phyloP scores from a whole-genome alignment of 768 basidiomycete species.

The Pulveroboletus sp. region DNA sequence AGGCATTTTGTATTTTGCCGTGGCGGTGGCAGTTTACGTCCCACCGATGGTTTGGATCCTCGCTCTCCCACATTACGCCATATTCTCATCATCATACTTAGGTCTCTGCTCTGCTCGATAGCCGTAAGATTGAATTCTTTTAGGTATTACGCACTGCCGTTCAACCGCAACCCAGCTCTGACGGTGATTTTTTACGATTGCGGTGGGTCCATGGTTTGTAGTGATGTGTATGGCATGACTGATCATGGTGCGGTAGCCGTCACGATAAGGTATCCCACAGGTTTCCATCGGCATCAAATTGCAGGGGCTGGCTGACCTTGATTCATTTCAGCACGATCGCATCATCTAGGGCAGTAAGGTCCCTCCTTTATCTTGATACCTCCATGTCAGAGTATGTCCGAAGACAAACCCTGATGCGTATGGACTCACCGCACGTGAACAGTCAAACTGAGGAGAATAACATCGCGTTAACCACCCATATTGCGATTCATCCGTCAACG shows the following conservation, averaged over 20 bases:
- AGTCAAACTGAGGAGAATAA: background rate
- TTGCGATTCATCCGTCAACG: background rate
- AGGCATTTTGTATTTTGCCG: constrained; percentile 14
- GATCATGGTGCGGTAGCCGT: constrained; percentile 4
- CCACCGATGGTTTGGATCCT: constrained; percentile 3
- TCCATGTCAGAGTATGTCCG: constrained; percentile 1
- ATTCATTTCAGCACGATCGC: constrained; percentile 2
- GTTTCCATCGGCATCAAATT: background rate
- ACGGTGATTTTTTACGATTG: background rate
- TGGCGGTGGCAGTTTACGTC: constrained; percentile 14
- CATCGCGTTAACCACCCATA: constrained; percentile 9
- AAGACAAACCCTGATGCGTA: background rate
- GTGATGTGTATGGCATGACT: background rate
- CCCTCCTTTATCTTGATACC: background rate
- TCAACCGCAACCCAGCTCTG: background rate
- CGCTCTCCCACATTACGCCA: background rate
- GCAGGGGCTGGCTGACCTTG: background rate
- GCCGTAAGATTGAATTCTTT: constrained; percentile 5
- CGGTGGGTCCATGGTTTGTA: constrained; percentile 1
- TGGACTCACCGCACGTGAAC: constrained; percentile 2
- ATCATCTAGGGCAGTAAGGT: constrained; percentile 14
- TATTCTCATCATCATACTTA: constrained; percentile 1
- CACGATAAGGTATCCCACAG: constrained; percentile 4
- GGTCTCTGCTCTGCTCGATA: constrained; percentile 3
- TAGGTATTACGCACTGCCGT: background rate